Conservation (phyloP, 148 eudicot genomes). For the Rhododendron henanense region DNA sequence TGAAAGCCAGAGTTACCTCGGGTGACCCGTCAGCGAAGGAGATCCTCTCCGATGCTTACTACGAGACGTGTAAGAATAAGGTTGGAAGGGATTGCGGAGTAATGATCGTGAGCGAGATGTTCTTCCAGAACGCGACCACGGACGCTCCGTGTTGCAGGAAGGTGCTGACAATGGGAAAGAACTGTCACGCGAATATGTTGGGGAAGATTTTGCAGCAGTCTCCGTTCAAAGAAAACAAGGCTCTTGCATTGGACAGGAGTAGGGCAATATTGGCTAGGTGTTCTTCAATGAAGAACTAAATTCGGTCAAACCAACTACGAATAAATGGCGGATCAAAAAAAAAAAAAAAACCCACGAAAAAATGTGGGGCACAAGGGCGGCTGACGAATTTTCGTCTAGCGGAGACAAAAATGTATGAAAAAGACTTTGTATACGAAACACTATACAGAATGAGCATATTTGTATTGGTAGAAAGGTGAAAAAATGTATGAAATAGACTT, state of each 20-base stretch:
- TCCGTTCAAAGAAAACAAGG: background rate
- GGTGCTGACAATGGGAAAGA: background rate
- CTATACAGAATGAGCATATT: no score
- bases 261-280: background rate
- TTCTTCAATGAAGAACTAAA: background rate
- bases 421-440: no score
- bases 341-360: no score
- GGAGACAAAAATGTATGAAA: no score
- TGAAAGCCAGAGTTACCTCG: no score
- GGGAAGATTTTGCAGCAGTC: background rate
- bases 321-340: no score
- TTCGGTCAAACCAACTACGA: no score
- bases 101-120: background rate
- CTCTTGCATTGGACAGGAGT: background rate
- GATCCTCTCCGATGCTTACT: background rate
- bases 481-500: no score
- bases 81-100: background rate
- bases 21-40: no score
- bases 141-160: background rate
- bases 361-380: no score
- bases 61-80: background rate
- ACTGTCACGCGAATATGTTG: background rate
- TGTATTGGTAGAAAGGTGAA: no score
- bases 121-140: background rate
- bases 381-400: no score